Conservation (phyloP, 2,329 filamentous ascomycete species). For the Venturia nashicola region DNA sequence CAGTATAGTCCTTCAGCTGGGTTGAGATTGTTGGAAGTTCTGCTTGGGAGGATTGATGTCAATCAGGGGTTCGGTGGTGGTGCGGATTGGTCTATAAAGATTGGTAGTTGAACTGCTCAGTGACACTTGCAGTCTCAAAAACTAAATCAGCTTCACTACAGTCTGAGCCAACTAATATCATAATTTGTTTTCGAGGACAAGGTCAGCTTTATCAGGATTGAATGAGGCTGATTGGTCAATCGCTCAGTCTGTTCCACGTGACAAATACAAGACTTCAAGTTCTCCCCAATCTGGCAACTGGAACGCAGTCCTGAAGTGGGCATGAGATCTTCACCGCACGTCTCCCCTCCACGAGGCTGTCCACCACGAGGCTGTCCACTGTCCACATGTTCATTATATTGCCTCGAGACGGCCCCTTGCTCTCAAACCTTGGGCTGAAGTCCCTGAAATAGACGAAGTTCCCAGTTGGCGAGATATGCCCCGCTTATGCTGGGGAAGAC, state of each 20-base stretch:
- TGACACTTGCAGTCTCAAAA: no score
- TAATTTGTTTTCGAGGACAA: no score
- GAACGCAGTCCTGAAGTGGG: not conserved
- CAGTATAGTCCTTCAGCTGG: constrained; percentile 57
- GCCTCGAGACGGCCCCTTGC: not conserved
- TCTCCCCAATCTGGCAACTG: not conserved
- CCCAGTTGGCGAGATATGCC: not conserved
- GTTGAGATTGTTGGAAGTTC: constrained; percentile 61
- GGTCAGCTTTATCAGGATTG: no score
- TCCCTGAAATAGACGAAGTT: not conserved
- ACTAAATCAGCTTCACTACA: no score
- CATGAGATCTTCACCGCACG: not conserved
- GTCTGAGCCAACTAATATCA: no score
- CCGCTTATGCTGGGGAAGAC: not conserved
- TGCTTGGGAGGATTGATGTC: constrained; percentile 53
- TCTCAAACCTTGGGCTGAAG: not conserved
- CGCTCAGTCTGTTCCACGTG: not conserved
- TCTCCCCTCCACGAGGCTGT: not conserved
- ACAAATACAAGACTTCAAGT: not conserved
- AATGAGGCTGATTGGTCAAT: not conserved
- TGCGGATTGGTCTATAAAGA: not conserved
- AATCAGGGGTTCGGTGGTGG: not conserved
- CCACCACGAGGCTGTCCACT: not conserved
- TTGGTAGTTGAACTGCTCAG: not conserved
- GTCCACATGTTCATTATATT: not conserved